Evolutionary conservation across 2,329 filamentous ascomycete genomes (phyloP), one percentile per base, ranked within the genome.

Genomic region (Moelleriella libera): DNA sequence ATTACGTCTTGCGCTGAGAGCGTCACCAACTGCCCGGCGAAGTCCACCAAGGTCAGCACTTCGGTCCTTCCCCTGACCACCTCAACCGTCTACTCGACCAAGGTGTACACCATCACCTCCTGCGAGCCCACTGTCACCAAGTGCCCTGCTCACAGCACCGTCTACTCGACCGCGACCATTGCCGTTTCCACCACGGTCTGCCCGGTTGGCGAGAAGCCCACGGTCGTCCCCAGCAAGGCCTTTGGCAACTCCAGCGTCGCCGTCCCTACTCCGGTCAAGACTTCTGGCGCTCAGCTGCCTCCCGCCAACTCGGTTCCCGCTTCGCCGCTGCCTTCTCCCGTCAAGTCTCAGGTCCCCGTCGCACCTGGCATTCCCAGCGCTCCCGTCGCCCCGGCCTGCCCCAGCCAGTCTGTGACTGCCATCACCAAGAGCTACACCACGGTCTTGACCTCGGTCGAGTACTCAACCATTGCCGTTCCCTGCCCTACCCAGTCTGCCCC

Each of bases 21-120:
- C 50, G 75, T 80, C 60, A 75, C 76, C 62, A 60, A 82, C 77
- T 83, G 80, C 73, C 73, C 72, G 48, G 68, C 64, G 51, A 54
- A 59, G 54, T 63, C 61, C 46, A 69, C 64, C 56, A 54, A 55
- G 47, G 59, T 66, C 51, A 55, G 60, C 53, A 66, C 63, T 52
- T 64, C 61, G 55, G 54, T 66, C 49, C 54, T 66, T 46, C 59
- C 71, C 49, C 57, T 67, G 53, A 72, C 71, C 57, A 74, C 74
- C 55, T 67, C 64, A 49, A 72, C 75, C 61, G 65, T 80, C 68
- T 78, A 74, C 71, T 61, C 67, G 56, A 80, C 76, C 61, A 69
- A 70, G 57, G 66, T 79, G 61, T 67, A 75, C 60, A 82, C 78
- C 65, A 66, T 82, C 70, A 81, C 75, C 65, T 71, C 70, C 48